These are phyloP conservation scores for Fraxinus sp. DNA, from an alignment of 305 asterid species.

Conservation along the genomic window DNA sequence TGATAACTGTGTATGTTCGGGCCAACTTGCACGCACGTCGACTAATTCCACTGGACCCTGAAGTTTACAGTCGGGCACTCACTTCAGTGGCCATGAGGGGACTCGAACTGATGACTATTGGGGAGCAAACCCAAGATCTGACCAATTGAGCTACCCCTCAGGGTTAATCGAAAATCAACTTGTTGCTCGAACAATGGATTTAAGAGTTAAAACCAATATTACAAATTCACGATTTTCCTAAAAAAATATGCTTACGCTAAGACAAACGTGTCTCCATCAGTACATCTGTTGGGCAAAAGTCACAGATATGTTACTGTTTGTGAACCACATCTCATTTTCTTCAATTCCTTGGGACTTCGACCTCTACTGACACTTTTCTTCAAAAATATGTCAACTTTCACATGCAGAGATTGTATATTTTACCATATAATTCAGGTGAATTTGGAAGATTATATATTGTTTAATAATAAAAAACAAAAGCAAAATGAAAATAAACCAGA, in stretches of 20 bases:
- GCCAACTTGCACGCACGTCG: too few species aligned
- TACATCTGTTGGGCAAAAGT: not conserved
- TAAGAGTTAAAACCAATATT: not conserved
- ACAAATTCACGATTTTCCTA: not conserved
- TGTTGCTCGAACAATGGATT: too few species aligned
- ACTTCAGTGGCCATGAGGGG: too few species aligned
- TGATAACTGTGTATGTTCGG: too few species aligned
- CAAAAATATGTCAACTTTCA: not conserved
- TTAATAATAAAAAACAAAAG: not conserved
- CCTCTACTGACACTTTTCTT: not conserved
- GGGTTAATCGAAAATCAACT: not conserved
- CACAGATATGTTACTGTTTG: conserved; percentile 10
- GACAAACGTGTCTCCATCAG: not conserved
- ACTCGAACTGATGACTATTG: too few species aligned
- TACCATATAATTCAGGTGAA: not conserved
- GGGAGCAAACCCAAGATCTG: too few species aligned
- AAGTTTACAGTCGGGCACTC: too few species aligned
- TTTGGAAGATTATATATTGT: not conserved
- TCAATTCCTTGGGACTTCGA: not conserved
- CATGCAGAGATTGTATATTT: not conserved
- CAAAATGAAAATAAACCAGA: not conserved
- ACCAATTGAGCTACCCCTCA: too few species aligned
- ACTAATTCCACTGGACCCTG: too few species aligned
- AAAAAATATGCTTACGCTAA: not conserved
- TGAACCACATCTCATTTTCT: not conserved